Conservation (phyloP, 1,139 yeast genomes). For the Zygosaccharomyces pseudobailii region DNA sequence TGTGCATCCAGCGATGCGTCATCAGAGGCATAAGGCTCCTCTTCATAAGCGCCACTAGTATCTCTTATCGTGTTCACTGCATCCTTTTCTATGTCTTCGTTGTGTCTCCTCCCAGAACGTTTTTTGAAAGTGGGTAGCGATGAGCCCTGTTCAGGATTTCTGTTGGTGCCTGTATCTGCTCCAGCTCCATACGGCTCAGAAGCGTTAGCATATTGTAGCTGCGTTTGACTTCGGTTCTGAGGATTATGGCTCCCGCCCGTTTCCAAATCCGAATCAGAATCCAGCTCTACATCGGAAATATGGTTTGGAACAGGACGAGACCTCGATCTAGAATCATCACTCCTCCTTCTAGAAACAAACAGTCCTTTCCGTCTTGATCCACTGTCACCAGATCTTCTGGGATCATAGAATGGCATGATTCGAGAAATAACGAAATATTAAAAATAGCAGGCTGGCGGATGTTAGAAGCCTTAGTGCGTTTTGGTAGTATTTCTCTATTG, state of each 20-base stretch:
- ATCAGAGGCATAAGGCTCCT: constrained; percentile 14
- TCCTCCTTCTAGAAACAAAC: neutral
- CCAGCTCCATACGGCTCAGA: neutral
- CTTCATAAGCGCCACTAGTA: constrained; percentile 17
- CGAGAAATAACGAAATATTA: neutral
- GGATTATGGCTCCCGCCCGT: neutral
- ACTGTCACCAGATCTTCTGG: neutral
- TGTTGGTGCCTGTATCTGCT: no score
- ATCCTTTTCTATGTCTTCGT: constrained; percentile 18
- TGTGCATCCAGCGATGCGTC: constrained; percentile 8
- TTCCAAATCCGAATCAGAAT: constrained; percentile 10
- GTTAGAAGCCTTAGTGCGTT: neutral
- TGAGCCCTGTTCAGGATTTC: neutral
- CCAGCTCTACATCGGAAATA: constrained; percentile 1
- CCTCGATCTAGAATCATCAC: neutral
- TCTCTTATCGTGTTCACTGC: constrained; percentile 20
- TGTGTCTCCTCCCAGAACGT: constrained; percentile 4
- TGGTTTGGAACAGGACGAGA: neutral
- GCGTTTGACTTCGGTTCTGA: no score
- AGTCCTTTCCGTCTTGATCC: neutral
- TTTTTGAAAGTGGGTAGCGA: constrained; percentile 10
- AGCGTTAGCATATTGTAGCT: neutral
- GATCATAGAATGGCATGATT: neutral
- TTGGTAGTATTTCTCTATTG: no score
- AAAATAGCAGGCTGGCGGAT: neutral